Percentiles rank a stretch among this genome's conserved stretches.
Conservation (phyloP, 2,329 filamentous ascomycete species). For the Sporothrix protearum region DNA sequence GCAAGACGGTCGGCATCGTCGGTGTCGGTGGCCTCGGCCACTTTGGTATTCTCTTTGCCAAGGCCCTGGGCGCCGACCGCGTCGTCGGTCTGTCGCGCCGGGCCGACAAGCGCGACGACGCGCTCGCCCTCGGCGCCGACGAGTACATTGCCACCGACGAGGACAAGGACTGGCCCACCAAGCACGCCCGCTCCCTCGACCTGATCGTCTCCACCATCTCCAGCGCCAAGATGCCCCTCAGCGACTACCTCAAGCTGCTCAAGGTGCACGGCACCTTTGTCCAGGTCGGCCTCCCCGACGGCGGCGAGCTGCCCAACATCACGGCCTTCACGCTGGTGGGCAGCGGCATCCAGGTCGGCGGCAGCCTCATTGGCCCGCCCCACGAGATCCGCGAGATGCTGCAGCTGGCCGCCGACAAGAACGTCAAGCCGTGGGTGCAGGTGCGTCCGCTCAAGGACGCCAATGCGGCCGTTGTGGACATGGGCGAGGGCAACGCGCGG, state of each 20-base stretch:
- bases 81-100: conserved; percentile 28
- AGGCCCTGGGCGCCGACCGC: conserved; percentile 28
- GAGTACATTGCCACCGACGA: conserved; percentile 39
- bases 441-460: conserved; percentile 54
- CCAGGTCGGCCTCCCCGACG: conserved; percentile 63
- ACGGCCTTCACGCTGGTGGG: conserved; percentile 56
- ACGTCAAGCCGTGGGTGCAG: conserved; percentile 56
- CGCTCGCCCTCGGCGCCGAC: conserved; percentile 26
- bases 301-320: conserved; percentile 42
- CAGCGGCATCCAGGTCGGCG: conserved; percentile 52
- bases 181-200: conserved; percentile 51
- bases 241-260: conserved; percentile 59
- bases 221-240: conserved; percentile 54
- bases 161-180: conserved; percentile 53
- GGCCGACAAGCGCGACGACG: conserved; percentile 25
- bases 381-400: conserved; percentile 60
- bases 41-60: conserved; percentile 28
- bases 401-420: conserved; percentile 55
- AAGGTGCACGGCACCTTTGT: conserved; percentile 65
- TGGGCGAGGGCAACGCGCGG: conserved; percentile 53
- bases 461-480: conserved; percentile 55
- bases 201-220: conserved; percentile 58
- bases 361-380: conserved; percentile 49
- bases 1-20: conserved; percentile 29
- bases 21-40: conserved; percentile 30